phyloP scores from a whole-genome alignment of 2,329 filamentous ascomycete genomes.

The Colletotrichum sp. region DNA sequence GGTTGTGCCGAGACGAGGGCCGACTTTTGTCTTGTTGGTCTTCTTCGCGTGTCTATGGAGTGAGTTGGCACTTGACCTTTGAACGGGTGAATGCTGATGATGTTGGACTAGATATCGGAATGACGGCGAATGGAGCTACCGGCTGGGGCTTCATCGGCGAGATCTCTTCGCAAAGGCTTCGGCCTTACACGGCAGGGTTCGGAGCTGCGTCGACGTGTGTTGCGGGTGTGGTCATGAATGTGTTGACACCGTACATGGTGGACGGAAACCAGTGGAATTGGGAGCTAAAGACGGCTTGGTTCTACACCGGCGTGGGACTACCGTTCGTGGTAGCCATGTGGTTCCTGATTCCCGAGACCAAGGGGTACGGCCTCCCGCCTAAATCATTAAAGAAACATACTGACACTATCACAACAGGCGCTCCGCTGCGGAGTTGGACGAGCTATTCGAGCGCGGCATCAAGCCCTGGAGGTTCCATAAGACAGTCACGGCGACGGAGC shows the following conservation, averaged over 20 bases:
- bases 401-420: slow-evolving; percentile 4
- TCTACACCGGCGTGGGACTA: slow-evolving; percentile 31
- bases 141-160: slow-evolving; percentile 37
- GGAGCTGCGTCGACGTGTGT: slow-evolving; percentile 29
- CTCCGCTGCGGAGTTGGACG: slow-evolving; percentile 29
- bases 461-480: slow-evolving; percentile 29
- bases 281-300: slow-evolving; percentile 35
- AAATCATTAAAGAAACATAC: not conserved
- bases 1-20: slow-evolving; percentile 15
- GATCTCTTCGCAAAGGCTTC: slow-evolving; percentile 39
- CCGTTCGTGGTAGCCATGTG: slow-evolving; percentile 32
- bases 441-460: slow-evolving; percentile 28
- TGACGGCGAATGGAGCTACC: slow-evolving; percentile 29
- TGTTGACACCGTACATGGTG: slow-evolving; percentile 36
- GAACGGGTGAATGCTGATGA: not conserved
- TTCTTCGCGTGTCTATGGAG: slow-evolving; percentile 28
- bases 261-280: slow-evolving; percentile 34
- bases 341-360: slow-evolving; percentile 22
- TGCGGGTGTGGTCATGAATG: slow-evolving; percentile 24
- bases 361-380: slow-evolving; percentile 11
- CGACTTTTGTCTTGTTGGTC: slow-evolving; percentile 23
- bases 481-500: slow-evolving; percentile 16
- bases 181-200: slow-evolving; percentile 35
- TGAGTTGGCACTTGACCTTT: slow-evolving; percentile 3
- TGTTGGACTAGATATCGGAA: slow-evolving; percentile 23